These are phyloP conservation scores for Trichoderma pleuroti DNA, from an alignment of 2,329 filamentous ascomycete species.

Conservation along the genomic window DNA sequence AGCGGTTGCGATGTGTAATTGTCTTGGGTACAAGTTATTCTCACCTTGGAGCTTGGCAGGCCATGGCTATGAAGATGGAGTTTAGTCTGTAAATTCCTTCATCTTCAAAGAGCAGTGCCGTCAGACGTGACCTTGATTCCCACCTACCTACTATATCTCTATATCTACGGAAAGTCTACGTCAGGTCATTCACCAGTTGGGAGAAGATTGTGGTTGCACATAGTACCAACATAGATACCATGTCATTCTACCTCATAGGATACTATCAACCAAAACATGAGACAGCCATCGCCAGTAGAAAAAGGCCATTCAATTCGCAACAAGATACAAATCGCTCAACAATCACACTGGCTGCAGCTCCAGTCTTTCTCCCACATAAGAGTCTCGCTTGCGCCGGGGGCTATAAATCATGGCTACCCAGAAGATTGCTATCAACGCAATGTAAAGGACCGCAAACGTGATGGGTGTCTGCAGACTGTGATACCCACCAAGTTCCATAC, in stretches of 20 bases:
- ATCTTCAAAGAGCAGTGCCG: no score
- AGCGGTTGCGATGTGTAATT: slow-evolving; percentile 10
- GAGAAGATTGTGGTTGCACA: no score
- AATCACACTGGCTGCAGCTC: neutral
- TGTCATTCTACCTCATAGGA: neutral
- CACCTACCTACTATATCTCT: no score
- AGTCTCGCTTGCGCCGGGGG: neutral
- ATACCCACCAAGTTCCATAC: neutral
- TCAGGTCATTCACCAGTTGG: no score
- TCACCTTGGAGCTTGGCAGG: neutral
- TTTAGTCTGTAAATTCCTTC: neutral
- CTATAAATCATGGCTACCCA: neutral
- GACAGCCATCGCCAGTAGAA: neutral
- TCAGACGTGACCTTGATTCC: no score
- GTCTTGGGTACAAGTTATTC: slow-evolving; percentile 1
- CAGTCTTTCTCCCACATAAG: neutral
- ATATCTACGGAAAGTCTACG: no score
- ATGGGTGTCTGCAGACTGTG: neutral
- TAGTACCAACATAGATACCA: neutral
- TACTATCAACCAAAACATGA: neutral
- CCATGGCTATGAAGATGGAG: neutral
- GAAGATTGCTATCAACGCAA: neutral
- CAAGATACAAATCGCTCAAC: neutral
- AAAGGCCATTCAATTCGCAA: neutral
- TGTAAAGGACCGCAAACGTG: neutral